Evolutionary conservation across 805 yeast species (phyloP), one percentile per base, ranked within the genome.

Genomic region (Candida oleophila): DNA sequence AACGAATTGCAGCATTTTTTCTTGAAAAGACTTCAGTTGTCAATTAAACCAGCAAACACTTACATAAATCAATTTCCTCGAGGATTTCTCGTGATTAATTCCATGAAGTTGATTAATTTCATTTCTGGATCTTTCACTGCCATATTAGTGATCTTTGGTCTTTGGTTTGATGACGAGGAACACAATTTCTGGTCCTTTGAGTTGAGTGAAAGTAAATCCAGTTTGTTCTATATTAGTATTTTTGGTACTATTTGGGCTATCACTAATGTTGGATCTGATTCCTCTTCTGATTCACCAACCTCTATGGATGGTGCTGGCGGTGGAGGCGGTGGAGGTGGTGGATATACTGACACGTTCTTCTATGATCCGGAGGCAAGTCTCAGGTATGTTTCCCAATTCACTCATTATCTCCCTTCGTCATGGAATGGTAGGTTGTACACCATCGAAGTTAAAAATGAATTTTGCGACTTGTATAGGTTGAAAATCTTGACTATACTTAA

Each of bases 41-140:
- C 97, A 43, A 78, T 82, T 25, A 87, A 81, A 14, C 83, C 90
- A 4, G 96, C 98, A 0, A 78, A 87, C 38, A 78, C 83, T 16
- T 94, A 94, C 60, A 81, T 94, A 45, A 82, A 89, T 53, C 97
- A 91, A 61, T 94, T 94, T 59, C 99, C 99, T 1, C 85, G 89
- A 42, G 95, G 89, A 51, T 67, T 64, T 33, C 46, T 71, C 12
- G 59, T 70, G 12, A 55, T 64, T n/a, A 72, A 68, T 49, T 22
- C 62, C 5, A 68, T 69, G 71, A 61, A 64, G 22, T 56, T 73
- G 45, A 53, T 66, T 4, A 72, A 71, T 49, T 91, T 92, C 62
- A 69, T 94, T 0, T 77, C 89, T 19, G 97, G 99, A 0, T 88
- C 99, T 0, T 78, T 94, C 51, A 86, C 91, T 28, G 94, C 98